Base-by-base conservation (phyloP, 2,329 filamentous ascomycete genomes). In the Colletotrichum acutatum region DNA sequence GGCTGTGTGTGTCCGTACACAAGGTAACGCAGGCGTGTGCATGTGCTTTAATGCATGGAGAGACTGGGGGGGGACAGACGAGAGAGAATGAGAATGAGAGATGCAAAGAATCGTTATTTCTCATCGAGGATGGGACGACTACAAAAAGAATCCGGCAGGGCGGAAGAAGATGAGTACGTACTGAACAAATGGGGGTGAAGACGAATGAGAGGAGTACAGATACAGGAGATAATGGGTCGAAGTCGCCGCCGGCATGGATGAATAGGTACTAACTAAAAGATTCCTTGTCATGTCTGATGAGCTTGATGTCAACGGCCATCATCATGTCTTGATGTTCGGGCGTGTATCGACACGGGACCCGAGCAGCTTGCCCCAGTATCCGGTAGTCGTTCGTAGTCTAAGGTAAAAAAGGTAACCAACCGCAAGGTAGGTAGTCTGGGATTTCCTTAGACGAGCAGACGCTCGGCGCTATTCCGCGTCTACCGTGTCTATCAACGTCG, bases 121-220 rank as follows among this genome's bases (percentile, higher is more conserved):
- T 42, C 42, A 32, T 28, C 22, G 54, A 71, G 63, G 68, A 67
- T 57, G 34, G 30, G 32, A 61, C 64, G 49, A 57, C 46, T 67
- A 71, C 37, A 61, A 71, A 61, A 49, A 71, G 28, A 14, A n/a
- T 26, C 64, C 19, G 34, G 28, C 22, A 53, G 60, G 68, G 68
- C 68, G 34, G 42, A 56, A 65, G 49, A 61, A 37, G 68, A 71
- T 42, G 37, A 42, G 37, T 71, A 71, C 57, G 64, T 71, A 68
- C 52, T 26, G 28, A 9, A 9, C 16, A n/a, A n/a, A 49, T n/a
- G 42, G 42, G 42, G 42, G 42, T 49, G 42, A 49, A 49, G 16
- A 49, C 7, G 42, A 49, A 34, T 24, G 28, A 26, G 46, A 32
- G 14, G 37, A 42, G 37, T 34, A 34, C 37, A 42, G 14, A 42